Conservation (phyloP, 768 basidiomycete species). For the Rhizopogon sp. region DNA sequence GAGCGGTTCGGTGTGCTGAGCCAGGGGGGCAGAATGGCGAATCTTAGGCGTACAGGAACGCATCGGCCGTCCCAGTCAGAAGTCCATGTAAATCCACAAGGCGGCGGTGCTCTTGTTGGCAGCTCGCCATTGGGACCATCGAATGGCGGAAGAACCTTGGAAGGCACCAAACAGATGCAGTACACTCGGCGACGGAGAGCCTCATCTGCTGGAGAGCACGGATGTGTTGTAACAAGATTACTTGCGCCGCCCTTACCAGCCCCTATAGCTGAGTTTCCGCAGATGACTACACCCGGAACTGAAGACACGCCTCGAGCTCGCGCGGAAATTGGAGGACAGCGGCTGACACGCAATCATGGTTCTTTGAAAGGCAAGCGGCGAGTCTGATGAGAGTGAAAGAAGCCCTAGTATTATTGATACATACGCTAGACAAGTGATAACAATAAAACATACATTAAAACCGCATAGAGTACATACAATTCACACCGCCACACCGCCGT, state of each 20-base stretch:
- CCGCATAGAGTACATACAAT: too few relatives aligned
- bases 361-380: not conserved
- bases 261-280: not conserved
- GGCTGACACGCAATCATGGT: not conserved
- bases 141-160: not conserved
- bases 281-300: not conserved
- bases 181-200: slow-evolving; percentile 35
- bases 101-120: not conserved
- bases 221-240: not conserved
- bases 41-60: slow-evolving; percentile 1
- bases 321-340: not conserved
- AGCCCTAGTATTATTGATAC: not conserved
- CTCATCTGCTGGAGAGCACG: slow-evolving; percentile 41
- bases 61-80: slow-evolving; percentile 20
- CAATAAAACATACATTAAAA: too few relatives aligned
- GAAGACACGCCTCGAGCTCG: not conserved
- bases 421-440: not conserved
- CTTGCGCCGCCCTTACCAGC: not conserved
- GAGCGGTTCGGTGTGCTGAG: slow-evolving; percentile 1
- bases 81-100: slow-evolving; percentile 10
- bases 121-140: slow-evolving; percentile 9
- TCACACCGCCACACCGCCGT: too few relatives aligned
- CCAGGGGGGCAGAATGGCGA: not conserved
- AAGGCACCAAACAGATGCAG: slow-evolving; percentile 8
- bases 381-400: not conserved